Percentiles rank a stretch among this genome's conserved stretches.
These are phyloP conservation scores for Lactarius akahatsu DNA, from an alignment of 768 basidiomycete species.

Conservation along the genomic window DNA sequence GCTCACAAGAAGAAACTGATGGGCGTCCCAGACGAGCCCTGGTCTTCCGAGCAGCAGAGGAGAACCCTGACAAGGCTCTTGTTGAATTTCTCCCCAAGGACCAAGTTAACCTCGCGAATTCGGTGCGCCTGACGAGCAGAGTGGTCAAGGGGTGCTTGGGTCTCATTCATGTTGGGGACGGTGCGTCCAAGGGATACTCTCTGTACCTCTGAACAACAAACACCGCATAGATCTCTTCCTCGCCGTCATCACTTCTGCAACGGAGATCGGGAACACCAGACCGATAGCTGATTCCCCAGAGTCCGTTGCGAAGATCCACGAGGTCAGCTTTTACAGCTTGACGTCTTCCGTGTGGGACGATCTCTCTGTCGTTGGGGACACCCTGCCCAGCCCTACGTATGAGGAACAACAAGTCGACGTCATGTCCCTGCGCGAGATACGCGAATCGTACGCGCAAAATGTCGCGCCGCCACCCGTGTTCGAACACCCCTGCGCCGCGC, in stretches of 20 bases:
- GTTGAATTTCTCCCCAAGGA: constrained; percentile 82
- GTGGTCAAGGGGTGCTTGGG: constrained; percentile 83
- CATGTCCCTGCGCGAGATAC: constrained; percentile 40
- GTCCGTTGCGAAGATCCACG: constrained; percentile 79
- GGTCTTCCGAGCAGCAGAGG: constrained; percentile 65
- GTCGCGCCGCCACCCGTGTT: constrained; percentile 48
- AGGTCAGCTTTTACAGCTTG: constrained; percentile 87
- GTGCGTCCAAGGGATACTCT: constrained; percentile 38
- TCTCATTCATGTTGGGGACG: constrained; percentile 69
- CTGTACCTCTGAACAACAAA: neutral
- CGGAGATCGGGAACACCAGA: constrained; percentile 70
- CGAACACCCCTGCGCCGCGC: constrained; percentile 88
- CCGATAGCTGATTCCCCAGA: constrained; percentile 58
- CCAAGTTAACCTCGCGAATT: constrained; percentile 63
- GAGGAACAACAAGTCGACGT: constrained; percentile 52
- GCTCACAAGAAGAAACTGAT: constrained; percentile 59
- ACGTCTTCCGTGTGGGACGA: constrained; percentile 86
- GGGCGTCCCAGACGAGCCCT: constrained; percentile 64
- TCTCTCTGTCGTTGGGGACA: constrained; percentile 50
- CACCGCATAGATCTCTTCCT: constrained; percentile 71
- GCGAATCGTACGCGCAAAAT: constrained; percentile 47
- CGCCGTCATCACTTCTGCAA: constrained; percentile 73
- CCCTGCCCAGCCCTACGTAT: constrained; percentile 53
- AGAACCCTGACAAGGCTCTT: constrained; percentile 60
- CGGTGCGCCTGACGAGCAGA: constrained; percentile 67